These are phyloP conservation scores for Penicillium rolfsii DNA, from an alignment of 2,329 filamentous ascomycete species.

Conservation along the genomic window DNA sequence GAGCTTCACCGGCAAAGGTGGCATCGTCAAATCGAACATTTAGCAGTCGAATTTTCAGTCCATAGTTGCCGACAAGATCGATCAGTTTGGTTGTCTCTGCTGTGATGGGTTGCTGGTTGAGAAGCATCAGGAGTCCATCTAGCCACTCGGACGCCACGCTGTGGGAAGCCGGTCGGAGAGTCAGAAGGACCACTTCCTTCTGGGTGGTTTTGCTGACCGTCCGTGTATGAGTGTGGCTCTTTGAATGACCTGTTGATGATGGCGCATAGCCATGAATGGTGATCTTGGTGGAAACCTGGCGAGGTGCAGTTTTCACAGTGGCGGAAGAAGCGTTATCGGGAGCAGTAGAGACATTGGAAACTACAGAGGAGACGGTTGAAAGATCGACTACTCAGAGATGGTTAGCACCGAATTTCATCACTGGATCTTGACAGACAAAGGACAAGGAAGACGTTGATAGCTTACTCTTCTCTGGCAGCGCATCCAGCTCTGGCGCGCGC, in stretches of 20 bases:
- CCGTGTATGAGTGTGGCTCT: conserved; percentile 36
- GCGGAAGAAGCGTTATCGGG: conserved; percentile 54
- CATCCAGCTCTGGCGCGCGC: conserved; percentile 71
- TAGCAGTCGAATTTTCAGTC: conserved; percentile 85
- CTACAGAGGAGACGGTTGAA: conserved; percentile 84
- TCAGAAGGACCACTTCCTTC: conserved; percentile 75
- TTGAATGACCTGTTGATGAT: conserved; percentile 41
- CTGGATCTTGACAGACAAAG: neutral
- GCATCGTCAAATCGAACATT: conserved; percentile 89
- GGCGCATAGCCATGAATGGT: conserved; percentile 77
- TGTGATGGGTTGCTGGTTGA: conserved; percentile 96
- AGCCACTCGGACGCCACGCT: conserved; percentile 93
- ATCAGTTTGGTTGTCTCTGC: conserved; percentile 91
- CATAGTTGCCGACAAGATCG: conserved; percentile 82
- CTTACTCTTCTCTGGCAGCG: conserved; percentile 72
- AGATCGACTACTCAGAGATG: conserved; percentile 67
- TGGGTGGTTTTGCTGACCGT: conserved; percentile 41
- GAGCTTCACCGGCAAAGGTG: conserved; percentile 68
- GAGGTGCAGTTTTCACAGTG: conserved; percentile 51
- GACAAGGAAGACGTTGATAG: conserved; percentile 9
- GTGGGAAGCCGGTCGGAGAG: conserved; percentile 78
- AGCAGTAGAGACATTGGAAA: conserved; percentile 82
- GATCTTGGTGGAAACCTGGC: conserved; percentile 71
- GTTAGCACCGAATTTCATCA: conserved; percentile 11
- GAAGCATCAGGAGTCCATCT: conserved; percentile 89